A percentile compares a stretch with the other conserved stretches of the same genome.
Evolutionary conservation across 352 stramenopile genomes (phyloP).

Genomic region (Ophiocytium majus): DNA sequence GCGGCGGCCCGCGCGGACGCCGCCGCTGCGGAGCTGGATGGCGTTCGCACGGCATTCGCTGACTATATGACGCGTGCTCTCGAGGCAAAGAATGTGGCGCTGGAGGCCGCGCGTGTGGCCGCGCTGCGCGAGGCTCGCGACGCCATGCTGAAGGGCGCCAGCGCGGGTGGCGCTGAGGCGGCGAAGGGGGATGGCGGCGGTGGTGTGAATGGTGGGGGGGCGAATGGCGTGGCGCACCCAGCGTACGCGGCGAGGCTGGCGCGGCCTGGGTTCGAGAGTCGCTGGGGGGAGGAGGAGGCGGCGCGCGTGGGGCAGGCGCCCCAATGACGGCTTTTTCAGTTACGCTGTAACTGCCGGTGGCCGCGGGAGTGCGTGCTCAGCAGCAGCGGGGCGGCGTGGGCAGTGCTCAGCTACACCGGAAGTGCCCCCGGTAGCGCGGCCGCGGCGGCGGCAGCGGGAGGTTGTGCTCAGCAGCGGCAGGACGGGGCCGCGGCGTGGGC

Average conservation of each 20-base stretch:
- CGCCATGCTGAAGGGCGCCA: not conserved
- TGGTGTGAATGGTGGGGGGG: not conserved
- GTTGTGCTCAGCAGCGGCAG: no score
- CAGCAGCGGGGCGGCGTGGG: no score
- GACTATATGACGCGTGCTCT: not conserved
- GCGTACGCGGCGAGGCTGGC: constrained; percentile 11
- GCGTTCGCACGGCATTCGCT: not conserved
- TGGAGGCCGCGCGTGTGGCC: not conserved
- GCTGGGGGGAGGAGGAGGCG: not conserved
- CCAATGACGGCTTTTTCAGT: no score
- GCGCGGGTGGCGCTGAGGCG: not conserved
- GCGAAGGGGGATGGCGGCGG: not conserved
- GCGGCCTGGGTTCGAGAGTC: not conserved
- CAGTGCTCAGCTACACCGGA: no score
- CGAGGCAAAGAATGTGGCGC: not conserved
- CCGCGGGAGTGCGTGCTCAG: no score
- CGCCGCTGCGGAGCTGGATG: not conserved
- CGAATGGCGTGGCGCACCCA: not conserved
- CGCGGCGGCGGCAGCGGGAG: no score
- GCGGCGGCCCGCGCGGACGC: not conserved
- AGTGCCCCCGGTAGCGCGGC: no score
- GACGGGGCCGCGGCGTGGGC: no score
- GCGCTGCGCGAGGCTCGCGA: not conserved
- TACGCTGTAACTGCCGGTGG: no score
- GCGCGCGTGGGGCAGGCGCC: no score